phyloP scores from a whole-genome alignment of 805 yeast species.

The Scheffersomyces lignosus region DNA sequence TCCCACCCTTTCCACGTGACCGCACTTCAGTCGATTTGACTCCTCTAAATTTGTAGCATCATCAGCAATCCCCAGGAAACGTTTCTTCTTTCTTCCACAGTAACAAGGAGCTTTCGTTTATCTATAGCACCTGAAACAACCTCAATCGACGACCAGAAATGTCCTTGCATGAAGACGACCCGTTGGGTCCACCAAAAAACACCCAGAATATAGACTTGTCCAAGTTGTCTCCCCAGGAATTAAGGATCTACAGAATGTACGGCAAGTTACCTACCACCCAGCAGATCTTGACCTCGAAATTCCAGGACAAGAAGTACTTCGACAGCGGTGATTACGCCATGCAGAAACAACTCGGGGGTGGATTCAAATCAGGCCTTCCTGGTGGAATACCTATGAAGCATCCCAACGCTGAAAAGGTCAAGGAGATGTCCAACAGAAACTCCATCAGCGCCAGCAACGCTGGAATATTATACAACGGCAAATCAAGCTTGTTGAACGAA shows the following conservation, averaged over 20 bases:
- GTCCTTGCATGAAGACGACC: conserved; percentile 48
- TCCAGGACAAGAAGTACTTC: conserved; percentile 87
- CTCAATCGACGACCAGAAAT: no score
- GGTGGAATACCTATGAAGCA: conserved; percentile 43
- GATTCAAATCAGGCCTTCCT: conserved; percentile 26
- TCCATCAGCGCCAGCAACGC: conserved; percentile 52
- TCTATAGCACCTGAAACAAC: no score
- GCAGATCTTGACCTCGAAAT: conserved; percentile 70
- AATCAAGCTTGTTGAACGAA: conserved; percentile 57
- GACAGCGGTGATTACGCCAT: conserved; percentile 95
- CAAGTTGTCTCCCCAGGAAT: conserved; percentile 73
- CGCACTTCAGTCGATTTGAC: no score
- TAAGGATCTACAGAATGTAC: conserved; percentile 72
- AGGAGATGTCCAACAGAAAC: conserved; percentile 56
- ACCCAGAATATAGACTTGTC: conserved; percentile 51
- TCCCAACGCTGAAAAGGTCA: conserved; percentile 59
- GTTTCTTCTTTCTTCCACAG: no score
- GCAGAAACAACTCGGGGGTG: conserved; percentile 48
- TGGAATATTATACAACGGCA: conserved; percentile 47
- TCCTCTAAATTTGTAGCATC: no score
- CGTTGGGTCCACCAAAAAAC: conserved; percentile 48
- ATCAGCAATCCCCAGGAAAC: no score
- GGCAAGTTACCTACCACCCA: conserved; percentile 83
- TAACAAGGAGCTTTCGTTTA: no score
- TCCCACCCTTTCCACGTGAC: no score